Evolutionary conservation across 139 green algal genomes (phyloP).

Genomic region (Chloropicon primus): DNA sequence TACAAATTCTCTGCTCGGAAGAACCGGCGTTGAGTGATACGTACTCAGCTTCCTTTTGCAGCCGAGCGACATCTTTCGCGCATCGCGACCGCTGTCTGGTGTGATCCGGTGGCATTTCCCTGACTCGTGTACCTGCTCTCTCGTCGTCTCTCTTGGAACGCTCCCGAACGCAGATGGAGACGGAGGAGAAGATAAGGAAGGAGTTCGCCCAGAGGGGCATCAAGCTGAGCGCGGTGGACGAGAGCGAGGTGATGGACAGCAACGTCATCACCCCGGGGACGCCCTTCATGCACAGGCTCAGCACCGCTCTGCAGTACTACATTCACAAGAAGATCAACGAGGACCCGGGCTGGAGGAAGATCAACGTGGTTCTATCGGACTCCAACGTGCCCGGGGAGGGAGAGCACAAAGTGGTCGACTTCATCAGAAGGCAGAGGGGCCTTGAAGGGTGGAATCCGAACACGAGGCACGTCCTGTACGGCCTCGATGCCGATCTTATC

Average conservation of each 20-base stretch:
- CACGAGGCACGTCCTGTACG: constrained; percentile 88
- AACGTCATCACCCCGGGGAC: constrained; percentile 99
- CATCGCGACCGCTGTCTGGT: not conserved
- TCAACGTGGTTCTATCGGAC: constrained; percentile 93
- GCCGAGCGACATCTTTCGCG: not conserved
- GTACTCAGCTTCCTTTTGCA: not conserved
- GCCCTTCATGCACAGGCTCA: constrained; percentile 91
- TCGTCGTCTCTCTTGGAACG: too few relatives aligned
- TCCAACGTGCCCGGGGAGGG: constrained; percentile 89
- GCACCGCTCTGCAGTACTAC: constrained; percentile 93
- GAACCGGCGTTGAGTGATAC: not conserved
- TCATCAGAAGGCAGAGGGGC: constrained; percentile 76
- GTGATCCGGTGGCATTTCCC: not conserved
- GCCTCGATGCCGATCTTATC: constrained; percentile 97
- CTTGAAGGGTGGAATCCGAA: constrained; percentile 74
- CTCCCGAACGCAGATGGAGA: constrained; percentile 37
- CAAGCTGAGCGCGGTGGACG: constrained; percentile 19
- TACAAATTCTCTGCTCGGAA: not conserved
- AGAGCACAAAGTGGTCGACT: constrained; percentile 95
- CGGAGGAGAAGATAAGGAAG: constrained; percentile 74
- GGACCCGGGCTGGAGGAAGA: constrained; percentile 72
- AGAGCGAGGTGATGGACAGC: constrained; percentile 62
- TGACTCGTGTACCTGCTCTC: too few relatives aligned
- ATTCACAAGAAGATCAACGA: constrained; percentile 80
- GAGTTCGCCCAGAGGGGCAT: constrained; percentile 70